Base-by-base conservation (phyloP, 305 asterid species). In the Fraxinus paxiana region DNA sequence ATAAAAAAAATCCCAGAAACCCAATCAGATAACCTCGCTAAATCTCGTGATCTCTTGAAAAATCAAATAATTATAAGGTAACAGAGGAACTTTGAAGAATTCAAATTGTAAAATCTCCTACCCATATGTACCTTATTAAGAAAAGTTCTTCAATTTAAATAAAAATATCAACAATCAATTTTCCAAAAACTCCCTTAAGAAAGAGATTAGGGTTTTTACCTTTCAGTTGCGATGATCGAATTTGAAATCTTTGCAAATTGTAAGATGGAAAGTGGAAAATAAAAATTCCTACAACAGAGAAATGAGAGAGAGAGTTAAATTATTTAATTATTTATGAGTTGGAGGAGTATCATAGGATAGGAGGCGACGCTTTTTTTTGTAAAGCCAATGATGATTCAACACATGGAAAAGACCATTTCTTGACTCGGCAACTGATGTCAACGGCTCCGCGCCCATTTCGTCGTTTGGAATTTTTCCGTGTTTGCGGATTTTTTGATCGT, bases 131-230 rank as follows among this genome's bases (percentile, higher is more conserved):
- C 10, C 65, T 54, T 54, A n/a, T 54, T 54, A 5, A 17, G 28
- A 3, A 51, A 18, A 56, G 24, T 56, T 18, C 67, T 56, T 56
- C 71, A 24, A 61, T 8, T 18, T 2, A 77, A 35, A 76, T 1
- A 33, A 43, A 61, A 61, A 79, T 13, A 9, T 18, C 54, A 43
- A 67, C 1, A n/a, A 48, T 75, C 63, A 74, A 41, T 26, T 41
- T 35, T 73, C 24, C 12, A 69, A 22, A 54, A 79, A 79, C 41
- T 75, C 63, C 18, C 43, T 76, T 13, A 31, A 38, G 76, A 67
- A 56, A 74, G 20, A 35, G 59, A 56, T 22, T 80, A 38, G 59
- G 83, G 78, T 38, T 73, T 34, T 48, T 38, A 85, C 88, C 86
- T 82, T 73, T 61, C 18, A 8, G 6, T 31, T n/a, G 71, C 71